phyloP scores from a whole-genome alignment of 148 eudicot species.

The Simmondsia chinensis region DNA sequence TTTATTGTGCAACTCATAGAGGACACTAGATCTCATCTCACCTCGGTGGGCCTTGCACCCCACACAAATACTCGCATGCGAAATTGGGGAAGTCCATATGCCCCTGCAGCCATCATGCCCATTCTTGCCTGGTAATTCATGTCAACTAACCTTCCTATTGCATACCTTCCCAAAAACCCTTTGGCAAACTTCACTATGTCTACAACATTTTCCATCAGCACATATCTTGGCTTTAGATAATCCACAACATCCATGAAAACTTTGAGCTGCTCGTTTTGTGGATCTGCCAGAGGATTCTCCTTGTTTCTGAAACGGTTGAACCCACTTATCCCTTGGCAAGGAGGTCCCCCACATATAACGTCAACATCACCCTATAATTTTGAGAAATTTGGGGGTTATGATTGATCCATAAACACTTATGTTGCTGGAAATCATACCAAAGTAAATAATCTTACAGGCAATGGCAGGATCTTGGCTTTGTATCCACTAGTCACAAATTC shows the following conservation, averaged over 20 bases:
- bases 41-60: slow-evolving; percentile 66
- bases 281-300: slow-evolving; percentile 42
- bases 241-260: slow-evolving; percentile 68
- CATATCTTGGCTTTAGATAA: slow-evolving; percentile 45
- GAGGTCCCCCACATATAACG: slow-evolving; percentile 82
- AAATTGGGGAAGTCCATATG: slow-evolving; percentile 76
- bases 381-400: too few species aligned
- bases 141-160: slow-evolving; percentile 50
- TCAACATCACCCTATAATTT: slow-evolving; percentile 59
- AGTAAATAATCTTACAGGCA: slow-evolving; percentile 40
- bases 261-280: slow-evolving; percentile 41
- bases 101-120: slow-evolving; percentile 86
- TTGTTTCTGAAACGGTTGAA: slow-evolving; percentile 57
- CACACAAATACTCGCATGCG: slow-evolving; percentile 72
- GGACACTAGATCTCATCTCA: slow-evolving; percentile 3
- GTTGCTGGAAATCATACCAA: too few species aligned
- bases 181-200: slow-evolving; percentile 49
- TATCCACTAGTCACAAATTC: slow-evolving; percentile 44
- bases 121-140: slow-evolving; percentile 66
- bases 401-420: too few species aligned
- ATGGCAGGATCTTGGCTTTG: slow-evolving; percentile 42
- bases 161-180: slow-evolving; percentile 65
- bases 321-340: slow-evolving; percentile 88
- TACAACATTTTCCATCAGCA: slow-evolving; percentile 78
- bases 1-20: too few species aligned